A percentile compares a stretch with the other conserved stretches of the same genome.
These are phyloP conservation scores for Pythium dissotocum DNA, from an alignment of 352 stramenopile species.

Conservation along the genomic window DNA sequence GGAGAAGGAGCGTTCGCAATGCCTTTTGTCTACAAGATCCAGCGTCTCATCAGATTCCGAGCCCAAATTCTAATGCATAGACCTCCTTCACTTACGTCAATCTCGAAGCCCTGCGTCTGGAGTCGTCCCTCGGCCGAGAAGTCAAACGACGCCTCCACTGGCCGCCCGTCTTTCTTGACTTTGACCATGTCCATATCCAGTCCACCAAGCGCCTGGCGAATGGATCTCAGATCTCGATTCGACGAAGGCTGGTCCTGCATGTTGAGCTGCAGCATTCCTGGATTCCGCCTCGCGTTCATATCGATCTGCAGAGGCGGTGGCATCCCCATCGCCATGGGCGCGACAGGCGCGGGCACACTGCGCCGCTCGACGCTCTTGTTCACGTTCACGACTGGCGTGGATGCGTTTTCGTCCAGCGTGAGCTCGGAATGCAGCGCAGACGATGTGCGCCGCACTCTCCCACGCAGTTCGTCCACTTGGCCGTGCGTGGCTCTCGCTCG, in stretches of 20 bases:
- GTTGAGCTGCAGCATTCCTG: constrained; percentile 10
- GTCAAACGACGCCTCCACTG: constrained; percentile 72
- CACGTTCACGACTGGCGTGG: constrained; percentile 27
- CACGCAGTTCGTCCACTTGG: constrained; percentile 33
- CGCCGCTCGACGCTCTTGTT: constrained; percentile 29
- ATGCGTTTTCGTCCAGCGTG: constrained; percentile 22
- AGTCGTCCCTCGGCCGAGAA: constrained; percentile 74
- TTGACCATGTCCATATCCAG: constrained; percentile 69
- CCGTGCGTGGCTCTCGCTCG: constrained; percentile 38
- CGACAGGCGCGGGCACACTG: background rate
- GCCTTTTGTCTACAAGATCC: constrained; percentile 53
- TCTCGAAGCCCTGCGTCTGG: constrained; percentile 85
- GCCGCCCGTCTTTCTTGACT: constrained; percentile 60
- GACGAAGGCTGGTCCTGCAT: constrained; percentile 1
- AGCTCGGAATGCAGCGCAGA: constrained; percentile 11
- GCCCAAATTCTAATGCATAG: constrained; percentile 13
- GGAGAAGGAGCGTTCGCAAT: constrained; percentile 73
- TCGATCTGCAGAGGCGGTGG: constrained; percentile 53
- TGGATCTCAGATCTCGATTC: constrained; percentile 27
- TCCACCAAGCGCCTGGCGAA: constrained; percentile 41
- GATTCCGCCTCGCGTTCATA: constrained; percentile 26
- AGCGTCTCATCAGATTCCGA: background rate
- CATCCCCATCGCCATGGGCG: constrained; percentile 1
- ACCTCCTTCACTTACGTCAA: constrained; percentile 47
- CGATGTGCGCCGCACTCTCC: constrained; percentile 26